phyloP scores from a whole-genome alignment of 768 basidiomycete genomes.

The Psilocybe azurescens region DNA sequence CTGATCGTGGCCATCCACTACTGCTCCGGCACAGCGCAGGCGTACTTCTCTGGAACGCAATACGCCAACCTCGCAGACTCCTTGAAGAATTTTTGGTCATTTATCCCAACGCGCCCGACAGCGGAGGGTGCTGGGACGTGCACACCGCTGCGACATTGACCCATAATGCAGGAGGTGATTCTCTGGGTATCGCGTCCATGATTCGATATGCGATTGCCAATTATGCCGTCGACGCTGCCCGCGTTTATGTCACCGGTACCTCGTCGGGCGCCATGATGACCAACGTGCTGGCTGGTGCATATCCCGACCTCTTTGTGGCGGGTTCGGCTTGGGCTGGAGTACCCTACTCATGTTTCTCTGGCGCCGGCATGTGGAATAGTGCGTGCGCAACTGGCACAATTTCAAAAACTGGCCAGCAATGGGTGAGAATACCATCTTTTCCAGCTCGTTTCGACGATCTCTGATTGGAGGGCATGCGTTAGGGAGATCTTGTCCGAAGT shows the following conservation, averaged over 20 bases:
- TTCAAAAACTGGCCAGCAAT: slow-evolving; percentile 50
- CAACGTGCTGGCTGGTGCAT: slow-evolving; percentile 56
- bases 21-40: slow-evolving; percentile 56
- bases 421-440: slow-evolving; percentile 36
- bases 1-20: slow-evolving; percentile 60
- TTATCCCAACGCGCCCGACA: slow-evolving; percentile 48
- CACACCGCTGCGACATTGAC: slow-evolving; percentile 53
- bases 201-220: slow-evolving; percentile 53
- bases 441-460: no score
- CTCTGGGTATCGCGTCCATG: slow-evolving; percentile 52
- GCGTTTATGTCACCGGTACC: slow-evolving; percentile 56
- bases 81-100: slow-evolving; percentile 53
- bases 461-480: neutral
- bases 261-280: slow-evolving; percentile 69
- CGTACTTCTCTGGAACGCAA: slow-evolving; percentile 52
- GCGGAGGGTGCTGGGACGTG: slow-evolving; percentile 60
- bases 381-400: slow-evolving; percentile 49
- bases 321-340: slow-evolving; percentile 57
- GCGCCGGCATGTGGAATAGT: slow-evolving; percentile 51
- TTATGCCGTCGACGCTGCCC: slow-evolving; percentile 49
- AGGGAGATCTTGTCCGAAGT: slow-evolving; percentile 49
- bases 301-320: slow-evolving; percentile 58
- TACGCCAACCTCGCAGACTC: slow-evolving; percentile 55
- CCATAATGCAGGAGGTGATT: slow-evolving; percentile 61
- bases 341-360: slow-evolving; percentile 59